Base-by-base conservation (phyloP, 352 stramenopile genomes). In the Phytophthora sp. region DNA sequence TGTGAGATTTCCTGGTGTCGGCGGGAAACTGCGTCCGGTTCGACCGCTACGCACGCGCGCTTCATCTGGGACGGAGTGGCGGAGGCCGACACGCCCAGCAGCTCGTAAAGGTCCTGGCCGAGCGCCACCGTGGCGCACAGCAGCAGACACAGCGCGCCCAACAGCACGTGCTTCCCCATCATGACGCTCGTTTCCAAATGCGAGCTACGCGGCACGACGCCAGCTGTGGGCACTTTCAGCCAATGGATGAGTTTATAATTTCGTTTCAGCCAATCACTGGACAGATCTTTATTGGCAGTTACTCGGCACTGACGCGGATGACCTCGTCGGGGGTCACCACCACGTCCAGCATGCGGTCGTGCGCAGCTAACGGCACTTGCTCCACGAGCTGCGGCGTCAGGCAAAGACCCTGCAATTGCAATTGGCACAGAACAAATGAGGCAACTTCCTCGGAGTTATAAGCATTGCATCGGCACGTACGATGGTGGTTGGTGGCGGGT, bases 311-410 rank as follows among this genome's bases (percentile, higher is more conserved):
- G 52, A 72, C 35, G 18, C 66, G 68, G 24, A 94, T 77, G 13
- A 82, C 66, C 55, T 91, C 77, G 0, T 79, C 49, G 1, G 82
- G 83, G 1, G 82, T 94, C 24, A 90, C 83, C 38, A 94, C 45
- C 28, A 86, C 13, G 58, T 92, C 82, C 54, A 94, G 66, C 64
- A 82, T 72, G 48, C 61, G 68, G 62, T 94, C 86, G 54, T 94
- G 86, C 5, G 74, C 57, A 15, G 72, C 74, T 21, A 90, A 46
- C 37, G 83, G 86, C 32, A 94, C 86, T 55, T 77, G 64, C 18
- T 83, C 69, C 12, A 92, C 46, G 12, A 94, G 65, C 62, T 94
- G 86, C 12, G 60, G 51, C 27, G 69, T 66, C 26, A 94, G 43
- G 23, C 83, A 88, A 38, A 94, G 77, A 44, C 86, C 86, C 86